Evolutionary conservation across 495 filamentous ascomycete genomes (phyloP).

Genomic region (Chaetomium cochliodes): DNA sequence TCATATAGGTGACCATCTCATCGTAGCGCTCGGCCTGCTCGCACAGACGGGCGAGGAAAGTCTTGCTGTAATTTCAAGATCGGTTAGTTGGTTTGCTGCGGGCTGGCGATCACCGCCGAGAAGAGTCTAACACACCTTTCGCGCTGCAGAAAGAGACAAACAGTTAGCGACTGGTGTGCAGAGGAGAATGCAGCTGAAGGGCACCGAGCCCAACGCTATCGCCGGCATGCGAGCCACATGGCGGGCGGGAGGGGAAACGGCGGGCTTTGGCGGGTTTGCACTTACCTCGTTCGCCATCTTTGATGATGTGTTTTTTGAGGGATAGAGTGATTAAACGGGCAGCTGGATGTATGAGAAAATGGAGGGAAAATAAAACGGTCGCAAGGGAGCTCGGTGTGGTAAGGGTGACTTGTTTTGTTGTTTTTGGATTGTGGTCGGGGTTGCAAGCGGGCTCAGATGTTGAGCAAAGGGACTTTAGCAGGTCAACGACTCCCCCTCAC

Average conservation of each 20-base stretch:
- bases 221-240: constrained; percentile 31
- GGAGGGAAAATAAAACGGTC: constrained; percentile 14
- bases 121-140: constrained; percentile 65
- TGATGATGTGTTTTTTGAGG: constrained; percentile 23
- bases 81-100: constrained; percentile 35
- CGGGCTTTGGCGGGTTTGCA: constrained; percentile 32
- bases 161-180: constrained; percentile 42
- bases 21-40: constrained; percentile 99
- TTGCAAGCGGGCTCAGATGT: constrained; percentile 27
- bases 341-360: constrained; percentile 29
- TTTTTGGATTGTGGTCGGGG: constrained; percentile 30
- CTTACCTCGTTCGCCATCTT: constrained; percentile 70
- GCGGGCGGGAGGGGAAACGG: constrained; percentile 32
- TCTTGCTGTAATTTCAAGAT: constrained; percentile 71
- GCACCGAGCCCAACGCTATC: constrained; percentile 28
- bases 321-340: constrained; percentile 25
- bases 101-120: constrained; percentile 9
- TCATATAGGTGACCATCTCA: constrained; percentile 99
- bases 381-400: constrained; percentile 20
- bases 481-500: constrained; percentile 30
- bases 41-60: constrained; percentile 98
- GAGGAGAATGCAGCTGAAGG: not conserved
- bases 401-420: constrained; percentile 33
- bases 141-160: constrained; percentile 55
- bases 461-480: constrained; percentile 34